Conservation (phyloP, 1,139 yeast species). For the Candida gigantensis region DNA sequence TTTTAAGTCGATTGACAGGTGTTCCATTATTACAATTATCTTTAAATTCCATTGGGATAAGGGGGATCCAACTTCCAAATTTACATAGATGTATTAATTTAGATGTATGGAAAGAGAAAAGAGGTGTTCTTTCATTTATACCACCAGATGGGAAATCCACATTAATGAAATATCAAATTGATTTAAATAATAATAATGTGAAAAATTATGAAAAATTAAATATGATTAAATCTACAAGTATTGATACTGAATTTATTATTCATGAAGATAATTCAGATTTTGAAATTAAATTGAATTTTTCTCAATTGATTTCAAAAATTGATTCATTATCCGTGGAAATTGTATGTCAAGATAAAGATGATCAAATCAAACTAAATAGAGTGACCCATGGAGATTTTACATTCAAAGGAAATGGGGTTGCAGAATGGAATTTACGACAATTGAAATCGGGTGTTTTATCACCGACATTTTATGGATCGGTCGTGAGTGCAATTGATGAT, state of each 20-base stretch:
- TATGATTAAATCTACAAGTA: constrained; percentile 56
- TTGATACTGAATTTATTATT: constrained; percentile 60
- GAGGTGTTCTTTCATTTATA: constrained; percentile 59
- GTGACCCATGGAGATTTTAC: constrained; percentile 74
- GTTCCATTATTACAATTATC: constrained; percentile 67
- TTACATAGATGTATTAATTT: constrained; percentile 62
- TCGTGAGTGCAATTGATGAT: constrained; percentile 19
- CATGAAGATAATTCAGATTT: constrained; percentile 71
- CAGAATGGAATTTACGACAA: constrained; percentile 71
- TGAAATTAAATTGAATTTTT: constrained; percentile 64
- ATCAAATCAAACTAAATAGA: constrained; percentile 47
- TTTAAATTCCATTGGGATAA: constrained; percentile 44
- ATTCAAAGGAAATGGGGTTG: constrained; percentile 51
- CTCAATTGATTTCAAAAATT: constrained; percentile 54
- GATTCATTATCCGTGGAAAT: constrained; percentile 60
- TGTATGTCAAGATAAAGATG: constrained; percentile 24
- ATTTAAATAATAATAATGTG: constrained; percentile 29
- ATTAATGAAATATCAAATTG: constrained; percentile 65
- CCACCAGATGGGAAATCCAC: constrained; percentile 87
- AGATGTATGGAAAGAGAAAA: constrained; percentile 40
- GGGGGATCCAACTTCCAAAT: constrained; percentile 47
- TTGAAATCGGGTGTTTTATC: constrained; percentile 60
- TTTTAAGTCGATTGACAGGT: constrained; percentile 73
- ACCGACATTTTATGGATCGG: constrained; percentile 66
- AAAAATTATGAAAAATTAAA: constrained; percentile 20